These are phyloP conservation scores for Zanthoxylum bungeanum DNA, from an alignment of 345 rosid genomes.

Conservation along the genomic window DNA sequence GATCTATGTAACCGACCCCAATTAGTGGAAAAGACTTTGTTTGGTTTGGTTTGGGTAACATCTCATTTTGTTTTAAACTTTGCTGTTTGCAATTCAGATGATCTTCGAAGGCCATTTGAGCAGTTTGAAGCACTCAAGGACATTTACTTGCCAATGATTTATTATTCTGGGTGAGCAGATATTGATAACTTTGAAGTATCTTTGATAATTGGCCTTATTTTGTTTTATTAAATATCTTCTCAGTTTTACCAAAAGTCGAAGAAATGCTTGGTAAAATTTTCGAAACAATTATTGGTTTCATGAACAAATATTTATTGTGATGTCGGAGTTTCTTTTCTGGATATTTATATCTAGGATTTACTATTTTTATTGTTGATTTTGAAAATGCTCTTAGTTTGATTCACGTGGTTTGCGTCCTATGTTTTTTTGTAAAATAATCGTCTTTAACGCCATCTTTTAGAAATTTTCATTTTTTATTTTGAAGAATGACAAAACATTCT, in stretches of 20 bases:
- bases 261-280: not conserved
- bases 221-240: not conserved
- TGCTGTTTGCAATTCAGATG: slow-evolving; percentile 66
- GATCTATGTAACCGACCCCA: no score
- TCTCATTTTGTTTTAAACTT: not conserved
- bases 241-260: not conserved
- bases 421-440: not conserved
- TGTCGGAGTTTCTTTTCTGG: not conserved
- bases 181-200: not conserved
- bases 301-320: not conserved
- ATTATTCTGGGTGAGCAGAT: slow-evolving; percentile 81
- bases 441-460: not conserved
- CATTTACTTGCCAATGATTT: slow-evolving; percentile 88
- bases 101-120: slow-evolving; percentile 78
- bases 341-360: not conserved
- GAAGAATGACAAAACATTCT: not conserved
- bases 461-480: not conserved
- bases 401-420: not conserved
- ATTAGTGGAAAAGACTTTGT: no score
- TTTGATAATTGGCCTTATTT: not conserved
- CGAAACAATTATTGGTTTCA: not conserved
- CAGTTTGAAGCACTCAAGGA: slow-evolving; percentile 89
- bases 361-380: not conserved
- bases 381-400: not conserved
- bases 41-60: not conserved